These are phyloP conservation scores for Rhododendron mucronatum DNA, from an alignment of 148 eudicot species.

Conservation along the genomic window DNA sequence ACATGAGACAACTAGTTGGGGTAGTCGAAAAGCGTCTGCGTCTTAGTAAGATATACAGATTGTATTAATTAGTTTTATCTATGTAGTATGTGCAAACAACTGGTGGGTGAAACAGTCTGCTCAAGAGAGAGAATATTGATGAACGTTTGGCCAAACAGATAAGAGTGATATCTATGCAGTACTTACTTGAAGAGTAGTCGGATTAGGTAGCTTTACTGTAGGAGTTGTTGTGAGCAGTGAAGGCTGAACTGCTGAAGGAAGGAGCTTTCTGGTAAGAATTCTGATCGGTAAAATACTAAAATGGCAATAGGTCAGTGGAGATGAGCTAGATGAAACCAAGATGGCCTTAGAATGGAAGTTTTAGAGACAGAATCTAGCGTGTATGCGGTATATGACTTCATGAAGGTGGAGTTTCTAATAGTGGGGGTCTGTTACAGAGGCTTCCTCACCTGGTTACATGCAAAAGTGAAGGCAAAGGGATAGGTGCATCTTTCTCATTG, in stretches of 20 bases:
- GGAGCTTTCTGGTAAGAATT: neutral
- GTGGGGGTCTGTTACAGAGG: neutral
- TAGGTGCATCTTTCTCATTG: neutral
- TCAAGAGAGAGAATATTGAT: neutral
- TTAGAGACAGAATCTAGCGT: neutral
- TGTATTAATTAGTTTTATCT: neutral
- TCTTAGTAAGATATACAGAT: neutral
- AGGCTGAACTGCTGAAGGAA: neutral
- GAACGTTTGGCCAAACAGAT: neutral
- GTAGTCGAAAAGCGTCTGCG: neutral
- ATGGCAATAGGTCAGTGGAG: conserved; percentile 1
- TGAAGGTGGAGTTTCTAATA: neutral
- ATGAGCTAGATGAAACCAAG: neutral
- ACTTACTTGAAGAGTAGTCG: neutral
- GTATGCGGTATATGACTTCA: neutral
- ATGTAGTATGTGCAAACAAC: neutral
- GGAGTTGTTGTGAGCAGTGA: neutral
- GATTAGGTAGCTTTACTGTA: neutral
- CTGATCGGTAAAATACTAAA: neutral
- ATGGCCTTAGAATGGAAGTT: neutral
- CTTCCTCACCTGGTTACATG: neutral
- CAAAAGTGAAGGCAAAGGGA: neutral
- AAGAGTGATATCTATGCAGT: neutral
- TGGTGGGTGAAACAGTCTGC: neutral
- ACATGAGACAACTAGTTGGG: neutral